Evolutionary conservation across 2,329 filamentous ascomycete genomes (phyloP), one percentile per base, ranked within the genome.

Genomic region (Phaeosphaeria sp.): DNA sequence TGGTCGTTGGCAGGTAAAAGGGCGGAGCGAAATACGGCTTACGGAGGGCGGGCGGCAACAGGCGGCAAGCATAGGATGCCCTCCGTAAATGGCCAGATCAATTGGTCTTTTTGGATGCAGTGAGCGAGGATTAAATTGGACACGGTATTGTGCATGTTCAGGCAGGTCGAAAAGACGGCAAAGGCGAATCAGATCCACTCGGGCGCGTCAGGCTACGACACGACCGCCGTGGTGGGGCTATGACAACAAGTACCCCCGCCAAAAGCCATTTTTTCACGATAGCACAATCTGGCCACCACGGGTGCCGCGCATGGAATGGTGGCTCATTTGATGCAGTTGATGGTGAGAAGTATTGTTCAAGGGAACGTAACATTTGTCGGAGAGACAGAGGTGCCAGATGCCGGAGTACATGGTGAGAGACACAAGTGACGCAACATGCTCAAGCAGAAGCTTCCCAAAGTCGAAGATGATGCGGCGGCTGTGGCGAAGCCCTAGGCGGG

Each of bases 141-240:
- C 52, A 64, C 62, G 54, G 62, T 64, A 59, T 59, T 64, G 52
- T 62, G 62, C 62, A 62, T 53, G 54, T 46, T 50, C 50, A 53
- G 60, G 54, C 53, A 58, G 56, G 41, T 39, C 46, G 41, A 39
- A 36, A 36, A 49, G 25, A 42, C 54, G 39, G 51, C 51, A 50
- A 53, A 63, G 47, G 39, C 54, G 46, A 49, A 50, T 50, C 48
- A 50, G 48, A 21, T 46, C 53, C 47, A 51, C 47, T 36, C 18
- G 30, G 22, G 25, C 30, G 47, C 42, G 43, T 33, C 21, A 23
- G 18, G 46, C 53, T 46, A 55, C 41, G 36, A 46, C 54, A 54
- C 52, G 49, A 47, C 21, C 48, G n/a, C n/a, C n/a, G 43, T 62
- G 30, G 61, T 57, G 59, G 61, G 61, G 61, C 59, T 49, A 57